A percentile compares a stretch with the other conserved stretches of the same genome.
Conservation (phyloP, 2,329 filamentous ascomycete species). For the Fusarium duplospermum region DNA sequence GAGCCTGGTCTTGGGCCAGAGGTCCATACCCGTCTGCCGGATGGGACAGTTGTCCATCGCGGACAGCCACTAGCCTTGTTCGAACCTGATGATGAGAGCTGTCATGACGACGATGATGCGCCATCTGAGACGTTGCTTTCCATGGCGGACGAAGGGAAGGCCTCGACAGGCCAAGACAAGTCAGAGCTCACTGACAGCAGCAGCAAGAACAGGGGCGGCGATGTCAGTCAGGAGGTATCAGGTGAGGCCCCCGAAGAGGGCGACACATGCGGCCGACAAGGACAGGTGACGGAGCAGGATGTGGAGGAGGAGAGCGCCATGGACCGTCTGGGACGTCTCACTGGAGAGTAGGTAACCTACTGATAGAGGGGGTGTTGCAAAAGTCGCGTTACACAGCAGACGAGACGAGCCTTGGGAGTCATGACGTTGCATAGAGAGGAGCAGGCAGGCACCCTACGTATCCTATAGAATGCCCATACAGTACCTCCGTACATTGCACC, state of each 20-base stretch:
- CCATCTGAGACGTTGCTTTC: background rate
- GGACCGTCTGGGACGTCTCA: slow-evolving; percentile 35
- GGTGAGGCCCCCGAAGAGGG: background rate
- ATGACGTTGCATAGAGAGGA: background rate
- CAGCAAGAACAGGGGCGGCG: background rate
- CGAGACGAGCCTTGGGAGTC: background rate
- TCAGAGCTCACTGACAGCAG: background rate
- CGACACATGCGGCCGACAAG: background rate
- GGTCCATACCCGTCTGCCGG: slow-evolving; percentile 24
- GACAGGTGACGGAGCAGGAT: background rate
- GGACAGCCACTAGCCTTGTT: slow-evolving; percentile 37
- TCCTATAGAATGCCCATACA: background rate
- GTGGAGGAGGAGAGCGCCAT: slow-evolving; percentile 27
- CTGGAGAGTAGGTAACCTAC: slow-evolving; percentile 9
- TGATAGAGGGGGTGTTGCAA: background rate
- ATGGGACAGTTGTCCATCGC: slow-evolving; percentile 34
- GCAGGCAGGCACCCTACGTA: background rate
- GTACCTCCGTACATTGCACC: background rate
- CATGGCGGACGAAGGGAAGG: slow-evolving; percentile 3
- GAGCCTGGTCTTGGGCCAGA: slow-evolving; percentile 11
- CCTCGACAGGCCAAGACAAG: background rate
- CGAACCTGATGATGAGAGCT: slow-evolving; percentile 6
- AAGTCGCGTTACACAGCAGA: background rate
- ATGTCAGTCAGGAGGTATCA: background rate
- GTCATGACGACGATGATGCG: background rate